Conservation (phyloP, 352 stramenopile species). For the Globisporangium alternatum region DNA sequence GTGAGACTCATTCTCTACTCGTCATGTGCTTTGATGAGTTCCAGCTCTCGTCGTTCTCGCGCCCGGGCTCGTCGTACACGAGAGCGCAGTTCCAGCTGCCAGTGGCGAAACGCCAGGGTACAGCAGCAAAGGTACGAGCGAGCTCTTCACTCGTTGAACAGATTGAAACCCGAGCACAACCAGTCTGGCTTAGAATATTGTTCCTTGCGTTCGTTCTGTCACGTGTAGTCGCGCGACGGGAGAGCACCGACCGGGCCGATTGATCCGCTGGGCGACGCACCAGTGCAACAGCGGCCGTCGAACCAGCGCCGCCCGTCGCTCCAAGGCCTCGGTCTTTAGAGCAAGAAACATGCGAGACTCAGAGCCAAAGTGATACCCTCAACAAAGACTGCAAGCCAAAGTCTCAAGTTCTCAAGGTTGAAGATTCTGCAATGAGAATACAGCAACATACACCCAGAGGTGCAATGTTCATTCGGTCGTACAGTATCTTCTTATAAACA, state of each 20-base stretch:
- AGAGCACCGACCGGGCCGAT: constrained; percentile 36
- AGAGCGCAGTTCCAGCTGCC: constrained; percentile 58
- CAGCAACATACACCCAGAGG: not conserved
- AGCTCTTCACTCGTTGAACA: too few species aligned
- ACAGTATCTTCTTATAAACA: not conserved
- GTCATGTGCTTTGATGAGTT: not conserved
- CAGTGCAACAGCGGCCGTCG: constrained; percentile 25
- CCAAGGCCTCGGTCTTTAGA: constrained; percentile 50
- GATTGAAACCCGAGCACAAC: too few species aligned
- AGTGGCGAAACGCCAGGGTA: constrained; percentile 35
- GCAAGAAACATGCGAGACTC: not conserved
- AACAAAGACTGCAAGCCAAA: not conserved
- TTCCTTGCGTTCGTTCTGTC: too few species aligned
- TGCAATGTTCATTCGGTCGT: not conserved
- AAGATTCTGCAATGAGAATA: not conserved
- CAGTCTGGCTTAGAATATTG: too few species aligned
- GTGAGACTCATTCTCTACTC: not conserved
- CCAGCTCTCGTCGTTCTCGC: constrained; percentile 74
- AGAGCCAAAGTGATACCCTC: not conserved
- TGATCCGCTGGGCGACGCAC: constrained; percentile 55
- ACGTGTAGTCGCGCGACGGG: constrained; percentile 45
- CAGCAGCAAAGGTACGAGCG: constrained; percentile 39
- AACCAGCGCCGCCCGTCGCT: constrained; percentile 64
- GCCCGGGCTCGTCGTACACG: constrained; percentile 70
- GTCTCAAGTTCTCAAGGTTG: not conserved